Evolutionary conservation across 805 yeast genomes (phyloP).

Genomic region (Hanseniaspora mollemarum): DNA sequence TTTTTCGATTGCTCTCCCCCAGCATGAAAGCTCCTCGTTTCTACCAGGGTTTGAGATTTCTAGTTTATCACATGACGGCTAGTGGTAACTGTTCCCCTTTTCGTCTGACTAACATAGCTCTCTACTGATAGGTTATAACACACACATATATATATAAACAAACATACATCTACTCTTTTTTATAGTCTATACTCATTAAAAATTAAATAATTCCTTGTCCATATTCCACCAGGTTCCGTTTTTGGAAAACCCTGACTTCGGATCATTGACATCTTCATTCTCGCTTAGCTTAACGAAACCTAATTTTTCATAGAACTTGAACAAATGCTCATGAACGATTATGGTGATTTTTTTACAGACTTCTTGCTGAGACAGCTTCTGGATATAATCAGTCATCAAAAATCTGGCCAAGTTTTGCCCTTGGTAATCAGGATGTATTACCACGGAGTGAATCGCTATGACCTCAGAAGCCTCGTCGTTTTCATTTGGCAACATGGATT

Average conservation of each 20-base stretch:
- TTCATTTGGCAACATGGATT: conserved; percentile 30
- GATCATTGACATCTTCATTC: conserved; percentile 28
- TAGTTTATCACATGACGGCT: too few species aligned
- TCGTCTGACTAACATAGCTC: too few species aligned
- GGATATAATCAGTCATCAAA: conserved; percentile 77
- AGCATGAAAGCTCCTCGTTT: background rate
- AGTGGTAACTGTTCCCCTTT: too few species aligned
- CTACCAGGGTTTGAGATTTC: too few species aligned
- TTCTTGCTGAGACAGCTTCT: conserved; percentile 76
- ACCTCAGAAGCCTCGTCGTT: conserved; percentile 64
- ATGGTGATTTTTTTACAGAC: conserved; percentile 68
- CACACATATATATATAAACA: background rate
- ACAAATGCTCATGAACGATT: conserved; percentile 56
- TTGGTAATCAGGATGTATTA: conserved; percentile 64
- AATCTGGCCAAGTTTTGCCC: conserved; percentile 75
- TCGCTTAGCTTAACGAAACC: conserved; percentile 67
- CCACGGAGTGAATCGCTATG: conserved; percentile 75
- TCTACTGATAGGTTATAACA: too few species aligned
- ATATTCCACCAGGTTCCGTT: conserved; percentile 29
- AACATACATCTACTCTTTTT: background rate
- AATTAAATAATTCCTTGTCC: conserved; percentile 31
- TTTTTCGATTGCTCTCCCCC: background rate
- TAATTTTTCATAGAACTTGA: conserved; percentile 67
- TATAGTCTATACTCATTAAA: conserved; percentile 24
- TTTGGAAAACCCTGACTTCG: conserved; percentile 24